Conservation (phyloP, 2,329 filamentous ascomycete genomes). For the Phaeosphaeria sp. region DNA sequence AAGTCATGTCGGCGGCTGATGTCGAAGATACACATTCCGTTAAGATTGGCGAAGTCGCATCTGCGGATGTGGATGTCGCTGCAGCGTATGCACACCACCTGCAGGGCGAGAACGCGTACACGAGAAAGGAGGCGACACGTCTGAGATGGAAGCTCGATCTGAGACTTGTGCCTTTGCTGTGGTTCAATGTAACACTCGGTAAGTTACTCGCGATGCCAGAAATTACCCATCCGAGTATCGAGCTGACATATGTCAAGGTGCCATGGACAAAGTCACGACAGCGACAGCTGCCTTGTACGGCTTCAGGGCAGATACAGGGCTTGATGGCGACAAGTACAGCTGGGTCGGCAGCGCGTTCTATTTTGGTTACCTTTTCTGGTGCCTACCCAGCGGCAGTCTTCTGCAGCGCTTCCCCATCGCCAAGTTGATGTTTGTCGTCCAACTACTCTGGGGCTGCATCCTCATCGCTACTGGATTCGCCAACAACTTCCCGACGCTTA, state of each 20-base stretch:
- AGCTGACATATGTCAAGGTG: conserved; percentile 28
- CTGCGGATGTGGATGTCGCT: conserved; percentile 28
- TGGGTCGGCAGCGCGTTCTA: conserved; percentile 32
- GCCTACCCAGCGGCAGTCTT: conserved; percentile 22
- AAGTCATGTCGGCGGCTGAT: conserved; percentile 7
- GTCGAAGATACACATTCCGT: conserved; percentile 6
- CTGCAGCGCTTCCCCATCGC: conserved; percentile 27
- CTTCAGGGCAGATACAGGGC: conserved; percentile 25
- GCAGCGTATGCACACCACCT: conserved; percentile 37
- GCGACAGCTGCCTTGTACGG: conserved; percentile 33
- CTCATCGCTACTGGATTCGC: conserved; percentile 21
- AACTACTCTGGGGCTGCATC: conserved; percentile 22
- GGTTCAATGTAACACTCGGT: conserved; percentile 16
- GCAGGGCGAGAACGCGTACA: conserved; percentile 36
- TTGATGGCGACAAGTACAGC: conserved; percentile 29
- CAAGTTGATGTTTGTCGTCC: conserved; percentile 20
- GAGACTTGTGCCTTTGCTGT: conserved; percentile 50
- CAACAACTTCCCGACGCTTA: conserved; percentile 50
- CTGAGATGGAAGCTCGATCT: conserved; percentile 54
- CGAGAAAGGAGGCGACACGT: conserved; percentile 21
- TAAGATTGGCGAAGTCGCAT: conserved; percentile 9
- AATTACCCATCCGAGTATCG: not conserved
- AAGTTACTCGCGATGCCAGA: not conserved
- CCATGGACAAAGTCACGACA: conserved; percentile 27
- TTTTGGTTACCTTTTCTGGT: conserved; percentile 33